Evolutionary conservation across 2,329 filamentous ascomycete genomes (phyloP).

Genomic region (Colletotrichum simmondsii): DNA sequence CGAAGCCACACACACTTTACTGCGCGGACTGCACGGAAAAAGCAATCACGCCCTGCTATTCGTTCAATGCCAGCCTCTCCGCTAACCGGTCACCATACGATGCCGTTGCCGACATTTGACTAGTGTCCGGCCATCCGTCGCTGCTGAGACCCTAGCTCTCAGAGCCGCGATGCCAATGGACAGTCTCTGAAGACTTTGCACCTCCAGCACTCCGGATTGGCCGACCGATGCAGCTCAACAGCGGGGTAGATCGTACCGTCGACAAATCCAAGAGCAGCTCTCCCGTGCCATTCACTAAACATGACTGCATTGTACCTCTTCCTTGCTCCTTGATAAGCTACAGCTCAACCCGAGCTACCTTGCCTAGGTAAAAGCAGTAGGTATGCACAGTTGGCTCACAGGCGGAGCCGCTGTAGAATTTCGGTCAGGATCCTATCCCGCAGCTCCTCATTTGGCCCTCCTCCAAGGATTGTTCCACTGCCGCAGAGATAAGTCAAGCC

Average conservation of each 20-base stretch:
- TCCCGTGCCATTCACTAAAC: conserved; percentile 6
- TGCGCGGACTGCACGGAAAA: neutral
- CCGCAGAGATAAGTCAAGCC: neutral
- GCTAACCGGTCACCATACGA: conserved; percentile 3
- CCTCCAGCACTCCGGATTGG: conserved; percentile 15
- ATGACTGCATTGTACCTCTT: neutral
- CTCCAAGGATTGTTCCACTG: neutral
- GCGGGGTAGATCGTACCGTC: conserved; percentile 11
- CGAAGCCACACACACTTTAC: neutral
- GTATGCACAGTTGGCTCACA: neutral
- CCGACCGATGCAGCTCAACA: neutral
- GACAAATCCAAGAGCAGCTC: conserved; percentile 5
- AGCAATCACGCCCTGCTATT: neutral
- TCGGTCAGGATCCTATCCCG: neutral
- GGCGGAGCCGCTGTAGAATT: neutral
- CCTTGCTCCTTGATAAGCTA: neutral
- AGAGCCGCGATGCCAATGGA: neutral
- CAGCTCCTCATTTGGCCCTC: neutral
- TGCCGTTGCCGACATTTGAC: neutral
- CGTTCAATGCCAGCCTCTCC: conserved; percentile 19
- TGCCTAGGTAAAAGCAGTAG: neutral
- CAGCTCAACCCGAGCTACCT: neutral
- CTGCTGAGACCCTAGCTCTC: neutral
- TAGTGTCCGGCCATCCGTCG: conserved; percentile 27
- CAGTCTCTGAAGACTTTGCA: neutral